Base-by-base conservation (phyloP, 2,329 filamentous ascomycete genomes). In the Alternaria hordeiaustralica region DNA sequence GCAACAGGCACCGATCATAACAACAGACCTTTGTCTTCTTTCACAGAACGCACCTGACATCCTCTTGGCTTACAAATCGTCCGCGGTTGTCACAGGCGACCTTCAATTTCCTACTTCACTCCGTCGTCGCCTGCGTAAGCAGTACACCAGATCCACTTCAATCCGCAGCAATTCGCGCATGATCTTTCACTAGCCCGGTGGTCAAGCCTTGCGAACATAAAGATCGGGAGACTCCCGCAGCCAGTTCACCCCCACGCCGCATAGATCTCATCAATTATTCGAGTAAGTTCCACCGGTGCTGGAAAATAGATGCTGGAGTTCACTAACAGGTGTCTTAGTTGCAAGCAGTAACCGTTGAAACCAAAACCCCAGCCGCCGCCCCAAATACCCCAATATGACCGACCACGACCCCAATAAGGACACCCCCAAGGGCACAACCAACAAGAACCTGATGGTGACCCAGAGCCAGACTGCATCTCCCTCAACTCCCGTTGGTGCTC, bases 341-440 rank as follows among this genome's bases (percentile, higher is more conserved):
- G 15, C 33, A 51, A 25, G 23, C 36, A 53, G 3, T 6, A 21
- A 51, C 9, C 13, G 11, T 12, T 13, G 15, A 53, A 45, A 41
- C 33, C 28, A 7, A 18, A 26, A n/a, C 18, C 30, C 18, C n/a
- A 33, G 26, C 26, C 26, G 26, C 26, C 26, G 13, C 20, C 45
- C 18, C 20, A 49, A 47, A 15, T 41, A 28, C 25, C 8, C n/a
- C 26, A 49, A 43, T 10, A 65, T 65, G 62, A 28, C 59, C 12
- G 50, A 55, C 33, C 36, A n/a, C 21, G 49, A 41, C 21, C 18
- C 13, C 23, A 10, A 20, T 12, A 25, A 12, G 15, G 20, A 23
- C 18, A 47, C 20, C 30, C 41, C 15, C 12, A 23, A 49, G 20
- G 18, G 28, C 21, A 20, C 12, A 15, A 3, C n/a, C 41, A 44